Conservation (phyloP, 2,329 filamentous ascomycete species). For the Akanthomyces lecanii region DNA sequence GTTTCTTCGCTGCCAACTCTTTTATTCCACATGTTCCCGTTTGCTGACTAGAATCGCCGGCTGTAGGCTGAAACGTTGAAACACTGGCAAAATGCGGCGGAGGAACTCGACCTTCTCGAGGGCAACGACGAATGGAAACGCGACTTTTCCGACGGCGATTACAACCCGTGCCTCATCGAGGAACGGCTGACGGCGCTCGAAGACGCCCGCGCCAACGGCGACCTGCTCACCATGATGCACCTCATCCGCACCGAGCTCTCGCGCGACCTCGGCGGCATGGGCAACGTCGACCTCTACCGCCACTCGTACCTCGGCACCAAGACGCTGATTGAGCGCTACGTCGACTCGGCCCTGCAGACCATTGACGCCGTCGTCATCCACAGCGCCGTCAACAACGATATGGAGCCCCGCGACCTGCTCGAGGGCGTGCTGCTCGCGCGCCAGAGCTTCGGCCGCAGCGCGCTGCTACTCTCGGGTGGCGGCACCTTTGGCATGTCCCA, state of each 20-base stretch:
- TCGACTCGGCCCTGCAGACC: conserved; percentile 71
- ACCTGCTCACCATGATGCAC: conserved; percentile 73
- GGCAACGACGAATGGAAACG: conserved; percentile 79
- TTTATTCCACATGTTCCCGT: not conserved
- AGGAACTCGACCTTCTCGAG: conserved; percentile 73
- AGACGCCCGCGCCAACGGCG: conserved; percentile 64
- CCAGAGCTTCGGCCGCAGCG: conserved; percentile 81
- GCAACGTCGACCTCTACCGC: conserved; percentile 74
- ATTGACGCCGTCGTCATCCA: conserved; percentile 67
- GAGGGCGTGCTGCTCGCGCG: conserved; percentile 68
- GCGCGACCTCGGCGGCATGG: conserved; percentile 81
- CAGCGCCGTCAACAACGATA: conserved; percentile 46
- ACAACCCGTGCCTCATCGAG: conserved; percentile 65
- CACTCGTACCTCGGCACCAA: conserved; percentile 86
- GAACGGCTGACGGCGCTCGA: conserved; percentile 70
- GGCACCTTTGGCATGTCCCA: conserved; percentile 91
- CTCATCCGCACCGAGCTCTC: conserved; percentile 75
- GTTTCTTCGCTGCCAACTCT: not conserved
- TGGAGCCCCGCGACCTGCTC: conserved; percentile 57
- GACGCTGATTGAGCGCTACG: conserved; percentile 79
- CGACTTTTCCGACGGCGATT: conserved; percentile 58
- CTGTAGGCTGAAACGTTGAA: conserved; percentile 60
- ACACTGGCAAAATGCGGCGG: conserved; percentile 73
- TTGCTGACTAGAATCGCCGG: conserved; percentile 9
- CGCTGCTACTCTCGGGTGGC: conserved; percentile 76